phyloP scores from a whole-genome alignment of 1,139 yeast genomes.

The Blastobotrys persicus region DNA sequence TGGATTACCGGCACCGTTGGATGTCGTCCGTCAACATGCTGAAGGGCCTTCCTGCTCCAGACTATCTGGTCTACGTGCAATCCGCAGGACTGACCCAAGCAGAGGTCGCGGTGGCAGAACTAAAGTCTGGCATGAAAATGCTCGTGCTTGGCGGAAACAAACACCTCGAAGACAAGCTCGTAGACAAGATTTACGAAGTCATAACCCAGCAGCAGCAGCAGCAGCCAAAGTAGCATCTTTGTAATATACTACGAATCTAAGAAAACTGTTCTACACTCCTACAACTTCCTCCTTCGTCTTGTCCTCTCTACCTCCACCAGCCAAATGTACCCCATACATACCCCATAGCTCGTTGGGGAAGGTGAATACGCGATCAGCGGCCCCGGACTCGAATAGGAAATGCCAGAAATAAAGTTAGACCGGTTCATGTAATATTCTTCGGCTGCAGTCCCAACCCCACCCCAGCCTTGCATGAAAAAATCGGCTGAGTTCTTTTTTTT shows the following conservation, averaged over 20 bases:
- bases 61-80: conserved; percentile 28
- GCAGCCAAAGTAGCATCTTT: background rate
- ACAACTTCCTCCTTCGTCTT: too few relatives aligned
- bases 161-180: conserved; percentile 24
- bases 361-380: background rate
- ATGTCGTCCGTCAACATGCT: conserved; percentile 27
- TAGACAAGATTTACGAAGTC: conserved; percentile 24
- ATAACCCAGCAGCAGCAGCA: conserved; percentile 8
- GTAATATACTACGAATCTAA: background rate
- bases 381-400: background rate
- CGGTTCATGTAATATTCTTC: background rate
- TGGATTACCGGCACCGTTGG: conserved; percentile 29
- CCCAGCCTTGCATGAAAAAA: too few relatives aligned
- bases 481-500: background rate
- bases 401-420: background rate
- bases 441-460: background rate
- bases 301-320: too few relatives aligned
- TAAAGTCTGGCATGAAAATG: conserved; percentile 26
- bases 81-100: conserved; percentile 24
- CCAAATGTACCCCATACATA: too few relatives aligned
- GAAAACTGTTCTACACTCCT: too few relatives aligned
- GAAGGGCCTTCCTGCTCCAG: conserved; percentile 33
- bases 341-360: too few relatives aligned
- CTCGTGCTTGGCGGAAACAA: conserved; percentile 28
- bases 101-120: conserved; percentile 28